These are phyloP conservation scores for Parasarocladium wereldwijsianum DNA, from an alignment of 2,329 filamentous ascomycete genomes.

Conservation along the genomic window DNA sequence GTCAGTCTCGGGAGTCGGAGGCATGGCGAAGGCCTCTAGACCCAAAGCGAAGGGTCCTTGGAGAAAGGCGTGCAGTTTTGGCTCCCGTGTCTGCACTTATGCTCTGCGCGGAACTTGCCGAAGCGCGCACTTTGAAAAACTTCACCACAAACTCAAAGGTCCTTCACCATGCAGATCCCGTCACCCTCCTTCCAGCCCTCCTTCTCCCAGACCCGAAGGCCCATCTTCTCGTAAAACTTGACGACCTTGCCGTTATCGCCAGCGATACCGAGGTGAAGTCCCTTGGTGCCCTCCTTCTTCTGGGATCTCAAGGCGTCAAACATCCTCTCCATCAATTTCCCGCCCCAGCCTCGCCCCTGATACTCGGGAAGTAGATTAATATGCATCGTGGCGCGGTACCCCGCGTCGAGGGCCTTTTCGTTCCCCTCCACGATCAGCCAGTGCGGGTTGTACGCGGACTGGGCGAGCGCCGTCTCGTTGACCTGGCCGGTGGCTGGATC, in stretches of 20 bases:
- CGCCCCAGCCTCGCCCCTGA: slow-evolving; percentile 29
- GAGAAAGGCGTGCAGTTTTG: too few species aligned
- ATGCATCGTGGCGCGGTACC: slow-evolving; percentile 31
- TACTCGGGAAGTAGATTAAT: slow-evolving; percentile 28
- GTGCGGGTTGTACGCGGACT: slow-evolving; percentile 24
- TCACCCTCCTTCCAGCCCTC: slow-evolving; percentile 16
- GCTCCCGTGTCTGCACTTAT: too few species aligned
- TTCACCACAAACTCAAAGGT: slow-evolving; percentile 9
- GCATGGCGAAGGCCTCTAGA: too few species aligned
- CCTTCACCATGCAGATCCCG: slow-evolving; percentile 26
- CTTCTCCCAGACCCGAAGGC: slow-evolving; percentile 24
- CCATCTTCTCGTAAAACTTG: slow-evolving; percentile 30
- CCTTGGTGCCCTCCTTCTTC: slow-evolving; percentile 10
- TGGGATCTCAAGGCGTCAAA: slow-evolving; percentile 20
- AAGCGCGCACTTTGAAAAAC: too few species aligned
- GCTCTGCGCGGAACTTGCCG: too few species aligned
- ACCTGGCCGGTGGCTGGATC: slow-evolving; percentile 10
- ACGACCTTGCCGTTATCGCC: slow-evolving; percentile 32
- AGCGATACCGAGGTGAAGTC: slow-evolving; percentile 28
- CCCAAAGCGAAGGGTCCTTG: too few species aligned
- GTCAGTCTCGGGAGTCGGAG: too few species aligned
- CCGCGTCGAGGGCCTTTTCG: slow-evolving; percentile 15
- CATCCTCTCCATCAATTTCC: slow-evolving; percentile 24
- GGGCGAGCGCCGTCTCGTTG: slow-evolving; percentile 18
- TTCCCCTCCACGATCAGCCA: slow-evolving; percentile 24